Conservation (phyloP, 2,329 filamentous ascomycete species). For the Aotearoamyces nothofagi region DNA sequence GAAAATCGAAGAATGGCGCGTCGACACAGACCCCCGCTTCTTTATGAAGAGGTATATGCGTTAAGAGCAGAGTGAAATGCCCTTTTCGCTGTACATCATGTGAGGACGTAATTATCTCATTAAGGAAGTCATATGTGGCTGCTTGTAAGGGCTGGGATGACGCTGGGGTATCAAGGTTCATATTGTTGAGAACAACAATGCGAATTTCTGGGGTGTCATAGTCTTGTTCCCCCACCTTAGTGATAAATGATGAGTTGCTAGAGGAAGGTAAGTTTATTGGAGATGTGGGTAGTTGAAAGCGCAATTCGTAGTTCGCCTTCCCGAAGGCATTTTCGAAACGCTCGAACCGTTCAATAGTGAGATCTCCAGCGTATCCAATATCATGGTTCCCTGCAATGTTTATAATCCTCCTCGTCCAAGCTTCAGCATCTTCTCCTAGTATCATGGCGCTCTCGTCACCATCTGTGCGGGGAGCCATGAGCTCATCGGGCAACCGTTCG, state of each 20-base stretch:
- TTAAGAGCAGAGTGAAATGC: slow-evolving; percentile 71
- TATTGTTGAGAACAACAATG: slow-evolving; percentile 75
- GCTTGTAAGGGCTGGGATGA: slow-evolving; percentile 51
- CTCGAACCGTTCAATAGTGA: slow-evolving; percentile 57
- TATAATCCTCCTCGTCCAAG: slow-evolving; percentile 67
- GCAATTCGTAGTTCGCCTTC: slow-evolving; percentile 77
- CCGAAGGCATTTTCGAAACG: slow-evolving; percentile 81
- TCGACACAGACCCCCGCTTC: slow-evolving; percentile 70
- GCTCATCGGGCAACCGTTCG: slow-evolving; percentile 42
- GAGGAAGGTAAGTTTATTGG: slow-evolving; percentile 5
- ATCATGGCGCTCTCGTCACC: slow-evolving; percentile 19
- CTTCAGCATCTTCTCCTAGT: slow-evolving; percentile 26
- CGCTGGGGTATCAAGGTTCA: slow-evolving; percentile 84
- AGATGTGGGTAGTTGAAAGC: slow-evolving; percentile 41
- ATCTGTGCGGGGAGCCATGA: slow-evolving; percentile 30
- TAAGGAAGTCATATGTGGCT: slow-evolving; percentile 64
- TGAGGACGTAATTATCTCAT: slow-evolving; percentile 48
- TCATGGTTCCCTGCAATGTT: slow-evolving; percentile 94
- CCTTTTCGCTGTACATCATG: slow-evolving; percentile 43
- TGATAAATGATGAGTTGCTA: slow-evolving; percentile 24
- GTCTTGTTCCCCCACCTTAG: slow-evolving; percentile 27
- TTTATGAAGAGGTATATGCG: slow-evolving; percentile 87
- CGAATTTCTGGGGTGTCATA: slow-evolving; percentile 51
- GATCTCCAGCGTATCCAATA: slow-evolving; percentile 87
- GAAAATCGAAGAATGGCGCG: slow-evolving; percentile 68